These are phyloP conservation scores for Didymella keratinophila DNA, from an alignment of 2,329 filamentous ascomycete species.

Conservation along the genomic window DNA sequence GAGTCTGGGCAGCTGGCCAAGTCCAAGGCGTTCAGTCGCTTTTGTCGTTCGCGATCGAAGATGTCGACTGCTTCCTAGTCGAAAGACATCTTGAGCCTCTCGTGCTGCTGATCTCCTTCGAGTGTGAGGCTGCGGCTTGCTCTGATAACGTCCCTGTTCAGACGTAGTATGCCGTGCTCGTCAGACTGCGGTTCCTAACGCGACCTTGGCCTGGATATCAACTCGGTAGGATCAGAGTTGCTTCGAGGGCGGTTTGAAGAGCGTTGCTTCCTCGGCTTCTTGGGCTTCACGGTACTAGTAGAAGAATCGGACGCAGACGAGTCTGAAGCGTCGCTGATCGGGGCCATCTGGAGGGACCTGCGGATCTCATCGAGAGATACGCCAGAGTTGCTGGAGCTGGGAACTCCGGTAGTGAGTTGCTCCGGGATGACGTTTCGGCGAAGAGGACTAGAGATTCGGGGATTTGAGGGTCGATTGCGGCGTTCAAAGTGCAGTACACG, in stretches of 20 bases:
- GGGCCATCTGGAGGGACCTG: conserved; percentile 6
- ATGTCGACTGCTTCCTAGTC: background rate
- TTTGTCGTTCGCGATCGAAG: background rate
- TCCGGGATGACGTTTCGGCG: background rate
- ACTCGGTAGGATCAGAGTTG: background rate
- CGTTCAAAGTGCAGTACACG: background rate
- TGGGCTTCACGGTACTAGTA: background rate
- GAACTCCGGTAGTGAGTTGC: too few species aligned
- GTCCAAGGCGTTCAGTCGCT: background rate
- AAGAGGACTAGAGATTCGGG: background rate
- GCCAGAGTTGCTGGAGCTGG: background rate
- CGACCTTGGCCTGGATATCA: background rate
- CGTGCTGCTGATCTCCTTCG: background rate
- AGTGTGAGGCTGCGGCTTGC: background rate
- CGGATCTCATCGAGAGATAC: conserved; percentile 2
- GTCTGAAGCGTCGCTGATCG: background rate
- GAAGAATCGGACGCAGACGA: background rate
- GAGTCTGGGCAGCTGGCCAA: too few species aligned
- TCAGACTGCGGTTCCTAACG: conserved; percentile 8
- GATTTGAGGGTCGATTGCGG: background rate
- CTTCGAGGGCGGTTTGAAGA: background rate
- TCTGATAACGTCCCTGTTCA: conserved; percentile 9
- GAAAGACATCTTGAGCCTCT: background rate
- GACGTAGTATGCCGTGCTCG: background rate
- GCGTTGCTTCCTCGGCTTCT: background rate